phyloP scores from a whole-genome alignment of 805 yeast species.

The Candida cerambycidarum region DNA sequence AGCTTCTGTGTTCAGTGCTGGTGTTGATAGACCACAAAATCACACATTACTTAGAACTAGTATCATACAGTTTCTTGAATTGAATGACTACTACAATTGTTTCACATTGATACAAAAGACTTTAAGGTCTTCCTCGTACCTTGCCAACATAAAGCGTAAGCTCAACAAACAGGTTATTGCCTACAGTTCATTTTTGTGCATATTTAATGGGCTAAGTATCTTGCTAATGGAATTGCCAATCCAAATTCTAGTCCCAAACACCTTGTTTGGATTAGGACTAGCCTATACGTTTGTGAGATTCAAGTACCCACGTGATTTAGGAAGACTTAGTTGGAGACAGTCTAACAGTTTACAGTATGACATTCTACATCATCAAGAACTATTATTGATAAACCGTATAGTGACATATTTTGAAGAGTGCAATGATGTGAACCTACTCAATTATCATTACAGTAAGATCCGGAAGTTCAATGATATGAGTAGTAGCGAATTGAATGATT shows the following conservation, averaged over 20 bases:
- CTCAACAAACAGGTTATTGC: neutral
- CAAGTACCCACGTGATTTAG: conserved; percentile 15
- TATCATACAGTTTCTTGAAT: conserved; percentile 20
- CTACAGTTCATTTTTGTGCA: neutral
- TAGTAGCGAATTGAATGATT: conserved; percentile 21
- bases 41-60: conserved; percentile 13
- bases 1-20: neutral
- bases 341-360: conserved; percentile 29
- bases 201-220: neutral
- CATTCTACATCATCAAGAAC: conserved; percentile 30
- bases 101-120: conserved; percentile 30
- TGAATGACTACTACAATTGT: conserved; percentile 28
- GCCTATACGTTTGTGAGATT: conserved; percentile 7
- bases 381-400: conserved; percentile 30
- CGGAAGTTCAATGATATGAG: conserved; percentile 19
- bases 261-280: neutral
- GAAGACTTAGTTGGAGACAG: conserved; percentile 39
- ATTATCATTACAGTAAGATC: conserved; percentile 36
- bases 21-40: conserved; percentile 5
- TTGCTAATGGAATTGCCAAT: neutral
- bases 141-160: neutral
- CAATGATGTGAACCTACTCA: conserved; percentile 39
- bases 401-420: conserved; percentile 43
- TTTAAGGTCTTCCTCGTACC: conserved; percentile 8
- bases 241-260: neutral